Percentiles rank a stretch among this genome's conserved stretches.
Conservation (phyloP, 305 asterid species). For the Fraxinus floribunda region DNA sequence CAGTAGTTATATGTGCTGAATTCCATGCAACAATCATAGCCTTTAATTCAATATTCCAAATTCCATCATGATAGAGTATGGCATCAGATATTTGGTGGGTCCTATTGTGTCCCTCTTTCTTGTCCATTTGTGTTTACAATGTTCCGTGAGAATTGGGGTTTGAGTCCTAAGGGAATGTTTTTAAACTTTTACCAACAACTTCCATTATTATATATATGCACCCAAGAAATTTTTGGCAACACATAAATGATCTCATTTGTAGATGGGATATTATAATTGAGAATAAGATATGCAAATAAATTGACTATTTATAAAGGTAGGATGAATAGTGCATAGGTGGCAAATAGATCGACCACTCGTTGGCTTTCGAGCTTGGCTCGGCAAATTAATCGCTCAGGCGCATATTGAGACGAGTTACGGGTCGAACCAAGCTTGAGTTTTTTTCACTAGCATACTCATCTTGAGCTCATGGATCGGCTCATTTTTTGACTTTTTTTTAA, state of each 20-base stretch:
- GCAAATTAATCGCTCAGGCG: neutral
- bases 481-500: neutral
- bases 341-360: neutral
- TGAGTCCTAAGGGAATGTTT: slow-evolving; percentile 19
- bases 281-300: neutral
- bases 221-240: neutral
- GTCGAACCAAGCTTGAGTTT: neutral
- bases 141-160: neutral
- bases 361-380: neutral
- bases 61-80: slow-evolving; percentile 54
- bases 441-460: neutral
- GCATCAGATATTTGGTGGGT: slow-evolving; percentile 56
- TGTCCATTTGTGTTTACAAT: slow-evolving; percentile 19
- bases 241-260: neutral
- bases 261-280: neutral
- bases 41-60: slow-evolving; percentile 44
- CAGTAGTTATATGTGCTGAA: slow-evolving; percentile 51
- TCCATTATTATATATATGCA: neutral
- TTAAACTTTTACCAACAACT: slow-evolving; percentile 31
- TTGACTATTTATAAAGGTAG: neutral
- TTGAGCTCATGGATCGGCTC: neutral
- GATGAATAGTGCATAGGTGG: neutral
- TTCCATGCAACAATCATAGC: slow-evolving; percentile 90
- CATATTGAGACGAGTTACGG: neutral
- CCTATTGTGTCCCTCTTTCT: slow-evolving; percentile 37